Conservation (phyloP, 768 basidiomycete genomes). For the Porphyrellus cyaneotinctus region DNA sequence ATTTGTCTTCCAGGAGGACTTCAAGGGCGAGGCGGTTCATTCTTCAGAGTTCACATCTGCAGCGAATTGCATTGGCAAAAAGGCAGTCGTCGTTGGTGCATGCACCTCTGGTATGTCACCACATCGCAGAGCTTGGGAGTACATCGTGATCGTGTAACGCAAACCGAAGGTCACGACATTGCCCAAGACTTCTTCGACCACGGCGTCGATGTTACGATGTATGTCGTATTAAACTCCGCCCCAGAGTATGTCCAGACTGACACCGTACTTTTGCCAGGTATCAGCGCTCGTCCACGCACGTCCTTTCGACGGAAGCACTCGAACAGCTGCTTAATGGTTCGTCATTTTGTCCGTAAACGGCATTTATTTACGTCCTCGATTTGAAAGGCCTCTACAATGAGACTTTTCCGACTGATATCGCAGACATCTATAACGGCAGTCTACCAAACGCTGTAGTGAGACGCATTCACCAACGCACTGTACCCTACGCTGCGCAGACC, state of each 20-base stretch:
- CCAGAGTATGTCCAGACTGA: background rate
- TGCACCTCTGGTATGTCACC: constrained; percentile 51
- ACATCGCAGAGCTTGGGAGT: background rate
- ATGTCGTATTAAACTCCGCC: background rate
- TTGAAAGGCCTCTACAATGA: background rate
- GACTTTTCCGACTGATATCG: constrained; percentile 19
- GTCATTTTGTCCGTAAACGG: background rate
- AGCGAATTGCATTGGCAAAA: constrained; percentile 52
- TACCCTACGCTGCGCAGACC: constrained; percentile 18
- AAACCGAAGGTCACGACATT: constrained; percentile 32
- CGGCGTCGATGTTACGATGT: constrained; percentile 32
- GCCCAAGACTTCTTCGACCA: constrained; percentile 33
- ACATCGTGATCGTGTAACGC: constrained; percentile 15
- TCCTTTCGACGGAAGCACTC: background rate
- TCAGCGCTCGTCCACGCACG: background rate
- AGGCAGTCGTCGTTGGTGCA: constrained; percentile 65
- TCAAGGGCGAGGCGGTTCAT: constrained; percentile 53
- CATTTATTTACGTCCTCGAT: background rate
- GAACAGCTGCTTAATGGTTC: background rate
- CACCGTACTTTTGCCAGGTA: background rate
- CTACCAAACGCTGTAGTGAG: constrained; percentile 16
- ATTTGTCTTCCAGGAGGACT: constrained; percentile 35
- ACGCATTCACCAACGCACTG: constrained; percentile 19
- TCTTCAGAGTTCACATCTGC: constrained; percentile 49
- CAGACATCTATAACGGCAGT: constrained; percentile 14